phyloP scores from a whole-genome alignment of 805 yeast species.

The Yamadazyma endophytica region DNA sequence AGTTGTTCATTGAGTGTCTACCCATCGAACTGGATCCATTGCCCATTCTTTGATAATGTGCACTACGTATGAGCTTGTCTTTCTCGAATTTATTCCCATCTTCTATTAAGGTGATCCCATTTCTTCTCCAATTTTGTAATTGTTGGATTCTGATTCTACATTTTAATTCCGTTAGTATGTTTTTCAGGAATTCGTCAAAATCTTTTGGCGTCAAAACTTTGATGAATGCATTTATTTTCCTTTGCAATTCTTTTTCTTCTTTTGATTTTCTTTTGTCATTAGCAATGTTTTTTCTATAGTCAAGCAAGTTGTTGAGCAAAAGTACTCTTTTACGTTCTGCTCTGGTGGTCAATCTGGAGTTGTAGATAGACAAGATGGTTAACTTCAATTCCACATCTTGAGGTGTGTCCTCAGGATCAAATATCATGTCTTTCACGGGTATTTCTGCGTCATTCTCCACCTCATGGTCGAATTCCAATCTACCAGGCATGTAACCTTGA shows the following conservation, averaged over 20 bases:
- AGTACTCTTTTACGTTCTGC: slow-evolving; percentile 88
- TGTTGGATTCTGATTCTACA: slow-evolving; percentile 81
- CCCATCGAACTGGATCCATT: slow-evolving; percentile 25
- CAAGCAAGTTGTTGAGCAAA: slow-evolving; percentile 72
- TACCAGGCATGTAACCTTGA: slow-evolving; percentile 98
- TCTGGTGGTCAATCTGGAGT: slow-evolving; percentile 81
- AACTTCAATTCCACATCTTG: slow-evolving; percentile 88
- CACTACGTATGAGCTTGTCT: slow-evolving; percentile 69
- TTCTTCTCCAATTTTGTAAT: slow-evolving; percentile 87
- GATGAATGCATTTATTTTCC: slow-evolving; percentile 74
- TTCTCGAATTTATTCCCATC: slow-evolving; percentile 83
- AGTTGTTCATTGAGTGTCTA: slow-evolving; percentile 10
- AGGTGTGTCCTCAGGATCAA: slow-evolving; percentile 87
- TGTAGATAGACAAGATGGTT: slow-evolving; percentile 83
- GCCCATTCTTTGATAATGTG: slow-evolving; percentile 56
- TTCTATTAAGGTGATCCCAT: slow-evolving; percentile 82
- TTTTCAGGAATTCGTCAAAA: slow-evolving; percentile 69
- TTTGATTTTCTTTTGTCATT: slow-evolving; percentile 81
- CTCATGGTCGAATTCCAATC: slow-evolving; percentile 94
- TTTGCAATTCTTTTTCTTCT: slow-evolving; percentile 82
- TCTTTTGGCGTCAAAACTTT: slow-evolving; percentile 77
- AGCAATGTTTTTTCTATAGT: slow-evolving; percentile 77
- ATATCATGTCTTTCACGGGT: slow-evolving; percentile 90
- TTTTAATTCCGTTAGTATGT: slow-evolving; percentile 71
- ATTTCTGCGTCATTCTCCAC: slow-evolving; percentile 96